phyloP scores from a whole-genome alignment of 148 eudicot species.

The Fagopyrum esculentum region DNA sequence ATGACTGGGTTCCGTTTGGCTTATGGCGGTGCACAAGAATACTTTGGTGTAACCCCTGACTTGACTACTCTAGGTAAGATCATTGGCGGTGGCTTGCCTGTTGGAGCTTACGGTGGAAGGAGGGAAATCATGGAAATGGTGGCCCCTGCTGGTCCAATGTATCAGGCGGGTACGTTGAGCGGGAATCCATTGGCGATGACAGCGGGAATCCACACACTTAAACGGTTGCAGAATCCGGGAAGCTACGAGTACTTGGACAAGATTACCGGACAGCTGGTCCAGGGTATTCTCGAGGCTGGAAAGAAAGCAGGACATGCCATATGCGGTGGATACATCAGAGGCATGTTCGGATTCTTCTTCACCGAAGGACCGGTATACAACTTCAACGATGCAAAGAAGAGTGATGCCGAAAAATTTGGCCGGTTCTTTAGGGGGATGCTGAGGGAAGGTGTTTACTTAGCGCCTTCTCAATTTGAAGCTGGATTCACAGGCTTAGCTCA shows the following conservation, averaged over 20 bases:
- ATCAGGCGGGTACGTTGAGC: slow-evolving; percentile 91
- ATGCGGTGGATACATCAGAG: slow-evolving; percentile 66
- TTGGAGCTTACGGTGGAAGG: slow-evolving; percentile 96
- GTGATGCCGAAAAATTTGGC: slow-evolving; percentile 67
- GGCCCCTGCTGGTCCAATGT: slow-evolving; percentile 97
- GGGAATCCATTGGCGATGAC: slow-evolving; percentile 99
- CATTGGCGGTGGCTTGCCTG: slow-evolving; percentile 91
- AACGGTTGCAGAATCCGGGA: slow-evolving; percentile 64
- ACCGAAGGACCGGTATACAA: slow-evolving; percentile 80
- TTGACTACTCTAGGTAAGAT: slow-evolving; percentile 86
- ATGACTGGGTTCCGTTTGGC: slow-evolving; percentile 94
- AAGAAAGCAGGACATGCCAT: slow-evolving; percentile 83
- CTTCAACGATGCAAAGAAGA: slow-evolving; percentile 82
- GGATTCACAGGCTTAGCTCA: slow-evolving; percentile 92
- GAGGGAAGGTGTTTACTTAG: slow-evolving; percentile 88
- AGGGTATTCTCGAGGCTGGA: slow-evolving; percentile 78
- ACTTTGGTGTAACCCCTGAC: slow-evolving; percentile 82
- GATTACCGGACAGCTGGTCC: slow-evolving; percentile 55
- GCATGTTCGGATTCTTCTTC: slow-evolving; percentile 98
- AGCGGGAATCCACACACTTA: slow-evolving; percentile 90
- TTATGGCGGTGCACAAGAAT: slow-evolving; percentile 95
- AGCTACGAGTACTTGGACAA: slow-evolving; percentile 64
- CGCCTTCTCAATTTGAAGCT: slow-evolving; percentile 97
- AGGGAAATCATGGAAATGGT: slow-evolving; percentile 99
- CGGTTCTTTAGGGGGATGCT: slow-evolving; percentile 72